Evolutionary conservation across 495 filamentous ascomycete species (phyloP).

Genomic region (Talaromyces adpressus): DNA sequence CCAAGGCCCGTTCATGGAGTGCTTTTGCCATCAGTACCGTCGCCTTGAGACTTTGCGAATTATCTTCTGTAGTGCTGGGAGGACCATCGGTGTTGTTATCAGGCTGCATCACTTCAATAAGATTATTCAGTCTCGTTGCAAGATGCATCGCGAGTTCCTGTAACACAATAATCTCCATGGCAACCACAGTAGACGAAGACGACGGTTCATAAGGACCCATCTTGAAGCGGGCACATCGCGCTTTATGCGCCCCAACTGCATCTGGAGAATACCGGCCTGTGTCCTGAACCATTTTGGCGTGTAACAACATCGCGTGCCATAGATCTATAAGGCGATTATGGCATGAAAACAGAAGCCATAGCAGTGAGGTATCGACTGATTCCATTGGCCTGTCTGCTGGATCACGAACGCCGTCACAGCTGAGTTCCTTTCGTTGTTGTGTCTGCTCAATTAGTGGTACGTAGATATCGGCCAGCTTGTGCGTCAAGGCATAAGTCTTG

Average conservation of each 20-base stretch:
- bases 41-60: neutral
- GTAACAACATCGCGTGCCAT: constrained; percentile 1
- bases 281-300: neutral
- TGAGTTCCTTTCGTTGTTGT: neutral
- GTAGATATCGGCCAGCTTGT: constrained; percentile 1
- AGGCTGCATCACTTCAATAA: neutral
- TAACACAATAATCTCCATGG: constrained; percentile 1
- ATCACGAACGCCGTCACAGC: neutral
- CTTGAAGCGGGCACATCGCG: neutral
- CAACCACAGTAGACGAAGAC: constrained; percentile 3
- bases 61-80: neutral
- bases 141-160: constrained; percentile 2
- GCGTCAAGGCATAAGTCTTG: neutral
- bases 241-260: neutral
- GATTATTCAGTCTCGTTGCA: neutral
- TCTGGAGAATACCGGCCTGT: neutral
- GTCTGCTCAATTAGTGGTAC: neutral
- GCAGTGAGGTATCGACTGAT: neutral
- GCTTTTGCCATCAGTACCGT: neutral
- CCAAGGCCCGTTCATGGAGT: neutral
- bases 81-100: neutral
- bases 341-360: constrained; percentile 2
- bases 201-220: constrained; percentile 2
- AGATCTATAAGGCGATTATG: constrained; percentile 1
- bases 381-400: neutral